A percentile compares a stretch with the other conserved stretches of the same genome.
Conservation (phyloP, 805 yeast genomes). For the Debaryomyces prosopidis region DNA sequence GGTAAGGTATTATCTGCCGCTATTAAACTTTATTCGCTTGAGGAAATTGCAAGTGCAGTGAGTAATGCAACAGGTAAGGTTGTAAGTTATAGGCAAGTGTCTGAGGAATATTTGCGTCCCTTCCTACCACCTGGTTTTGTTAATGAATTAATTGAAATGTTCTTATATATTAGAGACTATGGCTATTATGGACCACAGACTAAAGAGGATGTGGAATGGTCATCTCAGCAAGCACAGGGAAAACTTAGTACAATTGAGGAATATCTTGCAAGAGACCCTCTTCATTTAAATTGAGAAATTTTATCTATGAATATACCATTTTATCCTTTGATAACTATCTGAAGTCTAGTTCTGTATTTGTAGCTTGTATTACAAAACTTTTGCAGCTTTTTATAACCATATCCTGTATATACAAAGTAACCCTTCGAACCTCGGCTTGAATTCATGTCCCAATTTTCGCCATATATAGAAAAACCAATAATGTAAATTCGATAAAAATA, state of each 20-base stretch:
- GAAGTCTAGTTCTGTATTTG: too few relatives aligned
- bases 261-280: neutral
- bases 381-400: too few relatives aligned
- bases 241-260: neutral
- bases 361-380: too few relatives aligned
- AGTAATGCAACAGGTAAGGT: neutral
- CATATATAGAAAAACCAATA: too few relatives aligned
- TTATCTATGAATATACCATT: too few relatives aligned
- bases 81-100: neutral
- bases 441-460: too few relatives aligned
- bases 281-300: neutral
- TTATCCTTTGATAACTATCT: too few relatives aligned
- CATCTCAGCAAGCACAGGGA: neutral
- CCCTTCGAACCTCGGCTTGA: too few relatives aligned
- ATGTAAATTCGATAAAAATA: neutral
- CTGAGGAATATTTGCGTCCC: neutral
- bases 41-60: neutral
- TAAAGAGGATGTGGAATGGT: neutral
- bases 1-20: neutral
- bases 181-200: constrained; percentile 3
- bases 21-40: neutral
- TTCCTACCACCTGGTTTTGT: neutral
- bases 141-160: neutral
- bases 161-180: neutral
- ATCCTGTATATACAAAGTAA: too few relatives aligned